A percentile compares a stretch with the other conserved stretches of the same genome.
These are phyloP conservation scores for Mycena belliarum DNA, from an alignment of 768 basidiomycete species.

Conservation along the genomic window DNA sequence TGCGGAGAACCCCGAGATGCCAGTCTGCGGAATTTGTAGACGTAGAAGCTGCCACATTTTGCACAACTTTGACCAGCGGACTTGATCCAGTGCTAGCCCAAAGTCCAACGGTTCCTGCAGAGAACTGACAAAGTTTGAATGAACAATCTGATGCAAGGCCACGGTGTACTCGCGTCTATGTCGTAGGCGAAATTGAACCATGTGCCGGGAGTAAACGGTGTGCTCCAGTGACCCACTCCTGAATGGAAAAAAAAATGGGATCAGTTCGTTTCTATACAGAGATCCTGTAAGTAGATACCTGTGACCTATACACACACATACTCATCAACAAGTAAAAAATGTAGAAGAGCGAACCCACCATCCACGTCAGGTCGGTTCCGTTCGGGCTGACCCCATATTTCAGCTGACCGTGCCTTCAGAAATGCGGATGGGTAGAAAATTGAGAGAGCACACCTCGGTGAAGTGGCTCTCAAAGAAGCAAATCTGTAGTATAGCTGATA, in stretches of 20 bases:
- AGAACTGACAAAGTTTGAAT: slow-evolving; percentile 42
- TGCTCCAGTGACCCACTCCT: slow-evolving; percentile 50
- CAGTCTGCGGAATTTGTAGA: slow-evolving; percentile 62
- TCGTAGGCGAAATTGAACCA: slow-evolving; percentile 74
- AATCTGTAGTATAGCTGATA: slow-evolving; percentile 23
- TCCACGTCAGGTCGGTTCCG: slow-evolving; percentile 54
- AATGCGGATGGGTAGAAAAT: neutral
- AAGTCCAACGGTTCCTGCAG: slow-evolving; percentile 52
- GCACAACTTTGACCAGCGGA: slow-evolving; percentile 51
- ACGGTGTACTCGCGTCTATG: slow-evolving; percentile 46
- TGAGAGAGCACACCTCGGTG: slow-evolving; percentile 48
- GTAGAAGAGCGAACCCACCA: slow-evolving; percentile 24
- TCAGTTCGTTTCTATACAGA: too few relatives aligned
- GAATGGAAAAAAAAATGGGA: too few relatives aligned
- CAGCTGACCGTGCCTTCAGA: slow-evolving; percentile 32
- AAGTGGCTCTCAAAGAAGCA: slow-evolving; percentile 67
- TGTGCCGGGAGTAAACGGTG: slow-evolving; percentile 48
- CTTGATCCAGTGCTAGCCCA: slow-evolving; percentile 54
- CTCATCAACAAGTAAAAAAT: neutral
- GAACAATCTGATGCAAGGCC: neutral
- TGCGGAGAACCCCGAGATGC: slow-evolving; percentile 62
- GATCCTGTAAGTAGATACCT: too few relatives aligned
- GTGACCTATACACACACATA: slow-evolving; percentile 22
- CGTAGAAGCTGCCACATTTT: slow-evolving; percentile 47
- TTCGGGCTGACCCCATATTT: slow-evolving; percentile 58